Evolutionary conservation across 192 early-diverging fungal genomes (phyloP).

Genomic region (Gonapodya prolifera): DNA sequence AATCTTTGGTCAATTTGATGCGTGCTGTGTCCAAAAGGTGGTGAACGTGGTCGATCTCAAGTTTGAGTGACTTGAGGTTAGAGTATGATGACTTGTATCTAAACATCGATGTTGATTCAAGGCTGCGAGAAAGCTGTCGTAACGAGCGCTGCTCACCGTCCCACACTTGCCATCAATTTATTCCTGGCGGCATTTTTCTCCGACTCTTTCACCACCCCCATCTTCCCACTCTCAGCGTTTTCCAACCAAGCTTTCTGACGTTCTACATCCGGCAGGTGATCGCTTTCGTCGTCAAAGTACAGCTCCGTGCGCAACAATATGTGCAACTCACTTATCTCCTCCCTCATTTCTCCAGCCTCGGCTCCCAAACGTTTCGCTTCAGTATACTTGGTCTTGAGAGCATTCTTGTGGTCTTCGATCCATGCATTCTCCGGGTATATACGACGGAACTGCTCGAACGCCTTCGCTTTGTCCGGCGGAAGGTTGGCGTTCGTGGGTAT

Average conservation of each 20-base stretch:
- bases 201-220: constrained; percentile 6
- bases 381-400: constrained; percentile 35
- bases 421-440: constrained; percentile 32
- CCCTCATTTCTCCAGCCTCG: constrained; percentile 22
- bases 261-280: constrained; percentile 3
- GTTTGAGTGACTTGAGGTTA: constrained; percentile 38
- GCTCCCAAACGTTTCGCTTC: constrained; percentile 39
- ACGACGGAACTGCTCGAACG: constrained; percentile 39
- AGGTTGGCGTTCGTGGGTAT: not conserved
- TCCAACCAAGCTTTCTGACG: constrained; percentile 8
- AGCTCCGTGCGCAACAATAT: not conserved
- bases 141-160: not conserved
- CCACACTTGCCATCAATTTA: not conserved
- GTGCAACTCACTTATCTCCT: constrained; percentile 28
- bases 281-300: not conserved
- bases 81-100: constrained; percentile 41
- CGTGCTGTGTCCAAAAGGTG: constrained; percentile 46
- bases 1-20: constrained; percentile 35
- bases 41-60: constrained; percentile 52
- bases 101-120: not conserved
- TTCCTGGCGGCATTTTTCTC: not conserved
- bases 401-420: constrained; percentile 46
- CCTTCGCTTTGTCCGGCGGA: constrained; percentile 35
- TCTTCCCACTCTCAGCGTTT: constrained; percentile 1
- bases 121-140: not conserved